Conservation (phyloP, 1,139 yeast genomes). For the Geotrichum bryndzae region DNA sequence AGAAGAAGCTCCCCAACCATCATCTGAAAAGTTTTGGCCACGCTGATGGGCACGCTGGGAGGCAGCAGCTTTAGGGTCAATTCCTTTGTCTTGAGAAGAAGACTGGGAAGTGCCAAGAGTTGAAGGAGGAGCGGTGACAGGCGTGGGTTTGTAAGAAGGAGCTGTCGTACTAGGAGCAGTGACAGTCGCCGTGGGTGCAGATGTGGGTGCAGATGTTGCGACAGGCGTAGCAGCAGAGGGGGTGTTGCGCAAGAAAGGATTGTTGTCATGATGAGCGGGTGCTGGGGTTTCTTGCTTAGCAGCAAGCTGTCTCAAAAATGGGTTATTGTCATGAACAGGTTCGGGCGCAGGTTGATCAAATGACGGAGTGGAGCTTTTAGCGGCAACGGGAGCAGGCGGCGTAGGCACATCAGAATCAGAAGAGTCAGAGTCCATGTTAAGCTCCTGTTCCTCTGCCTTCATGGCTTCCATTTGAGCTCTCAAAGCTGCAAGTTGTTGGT, state of each 20-base stretch:
- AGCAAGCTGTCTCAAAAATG: slow-evolving; percentile 19
- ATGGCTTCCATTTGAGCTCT: slow-evolving; percentile 60
- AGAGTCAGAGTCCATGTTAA: slow-evolving; percentile 22
- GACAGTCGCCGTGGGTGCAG: slow-evolving; percentile 3
- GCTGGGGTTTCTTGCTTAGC: slow-evolving; percentile 4
- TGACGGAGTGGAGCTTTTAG: slow-evolving; percentile 9
- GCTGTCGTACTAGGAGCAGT: not conserved
- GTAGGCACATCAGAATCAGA: slow-evolving; percentile 27
- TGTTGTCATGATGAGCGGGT: slow-evolving; percentile 23
- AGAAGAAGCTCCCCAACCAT: slow-evolving; percentile 51
- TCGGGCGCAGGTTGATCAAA: slow-evolving; percentile 20
- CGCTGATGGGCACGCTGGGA: slow-evolving; percentile 52
- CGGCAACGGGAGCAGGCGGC: slow-evolving; percentile 3
- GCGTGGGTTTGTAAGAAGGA: slow-evolving; percentile 12
- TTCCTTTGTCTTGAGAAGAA: slow-evolving; percentile 32
- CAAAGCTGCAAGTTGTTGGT: slow-evolving; percentile 54
- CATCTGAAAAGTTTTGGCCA: slow-evolving; percentile 42
- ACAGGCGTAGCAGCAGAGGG: slow-evolving; percentile 15
- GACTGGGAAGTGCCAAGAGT: slow-evolving; percentile 17
- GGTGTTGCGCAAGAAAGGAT: slow-evolving; percentile 22
- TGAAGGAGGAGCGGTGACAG: slow-evolving; percentile 20
- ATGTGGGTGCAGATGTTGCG: slow-evolving; percentile 12
- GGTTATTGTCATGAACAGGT: slow-evolving; percentile 19
- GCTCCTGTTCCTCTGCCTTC: slow-evolving; percentile 36
- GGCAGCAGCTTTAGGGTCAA: slow-evolving; percentile 48